Conservation (phyloP, 164 flowering plant species). For the Dillenia suffruticosa region DNA sequence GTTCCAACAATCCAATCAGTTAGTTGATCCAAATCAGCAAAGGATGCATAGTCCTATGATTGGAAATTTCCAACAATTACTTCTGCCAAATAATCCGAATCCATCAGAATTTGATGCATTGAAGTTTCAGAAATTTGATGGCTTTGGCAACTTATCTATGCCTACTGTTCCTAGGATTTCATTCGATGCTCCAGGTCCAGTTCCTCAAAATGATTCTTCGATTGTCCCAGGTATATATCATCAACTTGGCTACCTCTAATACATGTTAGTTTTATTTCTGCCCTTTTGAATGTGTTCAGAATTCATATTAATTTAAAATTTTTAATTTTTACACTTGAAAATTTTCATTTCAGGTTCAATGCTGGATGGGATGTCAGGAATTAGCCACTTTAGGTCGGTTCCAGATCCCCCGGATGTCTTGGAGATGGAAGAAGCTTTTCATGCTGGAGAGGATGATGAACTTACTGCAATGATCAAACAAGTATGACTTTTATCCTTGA, state of each 20-base stretch:
- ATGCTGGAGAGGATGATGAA: slow-evolving; percentile 12
- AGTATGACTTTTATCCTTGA: slow-evolving; percentile 4
- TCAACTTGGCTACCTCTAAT: too few relatives aligned
- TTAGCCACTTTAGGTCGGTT: neutral
- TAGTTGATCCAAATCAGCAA: slow-evolving; percentile 3
- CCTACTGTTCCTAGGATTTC: slow-evolving; percentile 19
- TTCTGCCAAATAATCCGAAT: slow-evolving; percentile 4
- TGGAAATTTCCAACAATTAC: slow-evolving; percentile 2
- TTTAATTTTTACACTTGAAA: too few relatives aligned
- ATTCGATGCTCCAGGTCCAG: slow-evolving; percentile 4
- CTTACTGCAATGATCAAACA: slow-evolving; percentile 12
- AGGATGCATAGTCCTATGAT: slow-evolving; percentile 5
- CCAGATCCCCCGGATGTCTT: neutral
- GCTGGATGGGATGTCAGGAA: neutral
- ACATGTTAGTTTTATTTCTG: too few relatives aligned
- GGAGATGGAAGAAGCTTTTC: slow-evolving; percentile 2
- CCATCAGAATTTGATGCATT: slow-evolving; percentile 4
- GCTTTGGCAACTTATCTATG: slow-evolving; percentile 36
- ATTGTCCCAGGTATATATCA: too few relatives aligned
- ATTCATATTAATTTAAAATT: too few relatives aligned
- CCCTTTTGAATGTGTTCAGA: too few relatives aligned
- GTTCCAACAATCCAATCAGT: neutral
- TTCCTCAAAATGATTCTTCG: too few relatives aligned
- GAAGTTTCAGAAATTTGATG: neutral
- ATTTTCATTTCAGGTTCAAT: too few relatives aligned